Base-by-base conservation (phyloP, 169 alveolate genomes). In the Plasmodium gallinaceum region DNA sequence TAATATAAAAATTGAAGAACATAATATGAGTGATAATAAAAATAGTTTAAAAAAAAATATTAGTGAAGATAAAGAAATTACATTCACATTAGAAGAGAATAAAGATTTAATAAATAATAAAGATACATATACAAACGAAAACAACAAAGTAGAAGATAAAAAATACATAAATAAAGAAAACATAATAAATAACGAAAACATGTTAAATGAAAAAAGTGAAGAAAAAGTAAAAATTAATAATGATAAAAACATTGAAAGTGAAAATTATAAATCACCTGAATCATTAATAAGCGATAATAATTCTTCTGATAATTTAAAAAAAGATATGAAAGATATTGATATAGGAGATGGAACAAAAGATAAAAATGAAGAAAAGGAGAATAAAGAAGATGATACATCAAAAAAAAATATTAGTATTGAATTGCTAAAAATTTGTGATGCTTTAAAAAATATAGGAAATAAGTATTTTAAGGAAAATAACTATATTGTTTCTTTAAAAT, bases 381-480 rank as follows among this genome's bases (percentile, higher is more conserved):
- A 54, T 14, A 37, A 45, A 45, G 46, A 60, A 32, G 22, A 9
- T 14, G 26, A 58, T 60, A 52, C 10, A 3, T 20, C 54, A 45
- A 69, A 68, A 57, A 83, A 54, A 20, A 24, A 83, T 12, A 26
- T 83, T 3, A 52, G 86, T 46, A 7, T 83, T 48, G 91, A 83
- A 71, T 58, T 83, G 22, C 52, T 83, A 26, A 83, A 83, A 54
- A 57, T 24, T 5, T 83, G 91, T 83, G 85, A 68, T 51, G 83
- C 91, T 51, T 37, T 83, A 24, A 86, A 86, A 71, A 86, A 86
- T 61, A 10, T 86, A 42, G 92, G 92, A 37, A 86, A 86, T 54
- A 86, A 86, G n/a, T 71, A 86, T 48, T 86, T 86, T 54, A 86
- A 86, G 6, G 92, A 86, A 73, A 70, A 86, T 46, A 71, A 86